These are phyloP conservation scores for Meira miltonrushii DNA, from an alignment of 1,284 basidiomycete species.

Conservation along the genomic window DNA sequence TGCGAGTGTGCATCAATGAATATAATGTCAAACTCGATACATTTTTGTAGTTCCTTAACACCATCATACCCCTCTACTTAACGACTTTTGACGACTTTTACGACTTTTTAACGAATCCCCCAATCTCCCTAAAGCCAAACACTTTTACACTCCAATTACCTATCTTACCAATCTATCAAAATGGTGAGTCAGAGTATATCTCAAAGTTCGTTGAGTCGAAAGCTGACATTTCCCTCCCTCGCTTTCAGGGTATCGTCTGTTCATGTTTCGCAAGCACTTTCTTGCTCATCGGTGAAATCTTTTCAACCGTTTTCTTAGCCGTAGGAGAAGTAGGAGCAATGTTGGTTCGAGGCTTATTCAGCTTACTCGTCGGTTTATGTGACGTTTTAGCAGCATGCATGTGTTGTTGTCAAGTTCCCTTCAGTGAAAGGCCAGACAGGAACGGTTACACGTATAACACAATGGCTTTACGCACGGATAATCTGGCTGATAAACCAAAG, in stretches of 20 bases:
- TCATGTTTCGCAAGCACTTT: conserved; percentile 32
- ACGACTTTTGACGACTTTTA: too few relatives aligned
- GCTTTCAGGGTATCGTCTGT: conserved; percentile 23
- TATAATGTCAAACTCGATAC: too few relatives aligned
- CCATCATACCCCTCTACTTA: too few relatives aligned
- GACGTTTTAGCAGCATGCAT: conserved; percentile 36
- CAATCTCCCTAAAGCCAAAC: too few relatives aligned
- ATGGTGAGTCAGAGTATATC: too few relatives aligned
- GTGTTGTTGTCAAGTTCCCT: conserved; percentile 40
- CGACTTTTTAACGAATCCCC: too few relatives aligned
- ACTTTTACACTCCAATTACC: too few relatives aligned
- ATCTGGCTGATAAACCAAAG: neutral
- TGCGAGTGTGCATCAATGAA: too few relatives aligned
- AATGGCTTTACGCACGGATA: neutral
- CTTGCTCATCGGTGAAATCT: conserved; percentile 30
- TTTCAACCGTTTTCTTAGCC: conserved; percentile 17
- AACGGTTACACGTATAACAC: conserved; percentile 18
- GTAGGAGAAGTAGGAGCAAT: conserved; percentile 35
- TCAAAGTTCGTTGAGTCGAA: too few relatives aligned
- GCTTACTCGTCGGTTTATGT: conserved; percentile 35
- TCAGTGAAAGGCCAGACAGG: conserved; percentile 31
- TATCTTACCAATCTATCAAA: too few relatives aligned
- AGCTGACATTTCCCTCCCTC: too few relatives aligned
- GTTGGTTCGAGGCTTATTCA: conserved; percentile 28
- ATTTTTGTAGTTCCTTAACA: too few relatives aligned